Percentiles rank a stretch among this genome's conserved stretches.
Conservation (phyloP, 2,329 filamentous ascomycete genomes). For the Trichoderma endophyticum region DNA sequence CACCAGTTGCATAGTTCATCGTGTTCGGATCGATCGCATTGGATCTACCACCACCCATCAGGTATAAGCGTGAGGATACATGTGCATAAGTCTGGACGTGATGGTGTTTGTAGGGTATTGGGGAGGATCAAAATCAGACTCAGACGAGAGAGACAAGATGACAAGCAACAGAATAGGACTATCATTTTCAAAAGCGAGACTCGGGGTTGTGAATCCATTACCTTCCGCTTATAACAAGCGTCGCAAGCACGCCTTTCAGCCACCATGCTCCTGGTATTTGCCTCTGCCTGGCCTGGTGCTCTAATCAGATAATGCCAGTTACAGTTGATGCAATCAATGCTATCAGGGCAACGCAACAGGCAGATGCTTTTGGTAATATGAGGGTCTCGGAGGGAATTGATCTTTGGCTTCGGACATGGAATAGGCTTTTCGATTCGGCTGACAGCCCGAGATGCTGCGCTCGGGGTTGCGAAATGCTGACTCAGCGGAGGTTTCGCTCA, state of each 20-base stretch:
- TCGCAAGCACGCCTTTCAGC: conserved; percentile 40
- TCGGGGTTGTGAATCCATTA: conserved; percentile 23
- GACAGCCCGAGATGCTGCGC: background rate
- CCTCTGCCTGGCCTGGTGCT: background rate
- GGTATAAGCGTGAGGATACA: conserved; percentile 13
- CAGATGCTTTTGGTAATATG: background rate
- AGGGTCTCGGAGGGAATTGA: background rate
- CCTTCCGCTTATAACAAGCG: conserved; percentile 49
- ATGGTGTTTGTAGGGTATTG: background rate
- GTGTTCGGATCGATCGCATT: conserved; percentile 44
- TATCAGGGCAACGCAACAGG: background rate
- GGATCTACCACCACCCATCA: conserved; percentile 37
- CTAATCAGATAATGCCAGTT: background rate
- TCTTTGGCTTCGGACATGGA: background rate
- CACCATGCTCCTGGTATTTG: conserved; percentile 15
- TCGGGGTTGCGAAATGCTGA: background rate
- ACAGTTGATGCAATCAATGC: background rate
- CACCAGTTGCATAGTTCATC: conserved; percentile 47
- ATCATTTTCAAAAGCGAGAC: background rate
- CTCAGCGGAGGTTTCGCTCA: conserved; percentile 12
- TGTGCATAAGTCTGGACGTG: background rate
- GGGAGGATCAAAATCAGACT: background rate
- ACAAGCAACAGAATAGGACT: background rate
- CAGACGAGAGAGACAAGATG: background rate
- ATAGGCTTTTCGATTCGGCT: background rate